phyloP scores from a whole-genome alignment of 805 yeast species.

The Candida cerambycidarum region DNA sequence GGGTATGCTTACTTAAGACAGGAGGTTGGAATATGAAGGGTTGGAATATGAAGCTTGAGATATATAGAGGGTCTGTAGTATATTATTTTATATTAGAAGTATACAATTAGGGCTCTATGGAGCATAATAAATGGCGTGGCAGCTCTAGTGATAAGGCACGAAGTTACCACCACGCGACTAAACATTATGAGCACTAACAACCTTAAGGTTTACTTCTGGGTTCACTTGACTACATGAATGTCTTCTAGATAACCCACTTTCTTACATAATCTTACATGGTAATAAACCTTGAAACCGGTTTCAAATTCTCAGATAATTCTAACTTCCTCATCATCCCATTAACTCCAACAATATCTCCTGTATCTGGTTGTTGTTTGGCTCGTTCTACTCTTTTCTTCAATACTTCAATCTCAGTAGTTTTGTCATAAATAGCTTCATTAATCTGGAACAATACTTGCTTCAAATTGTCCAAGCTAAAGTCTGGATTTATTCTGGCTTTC shows the following conservation, averaged over 20 bases:
- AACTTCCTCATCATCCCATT: constrained; percentile 7
- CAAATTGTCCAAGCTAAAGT: constrained; percentile 22
- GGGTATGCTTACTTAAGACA: background rate
- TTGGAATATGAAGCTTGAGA: too few species aligned
- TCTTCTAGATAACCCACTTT: background rate
- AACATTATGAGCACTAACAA: too few species aligned
- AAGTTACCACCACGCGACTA: too few species aligned
- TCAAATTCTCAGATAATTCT: constrained; percentile 3
- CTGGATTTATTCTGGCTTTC: constrained; percentile 24
- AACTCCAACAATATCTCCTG: background rate
- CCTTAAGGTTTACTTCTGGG: too few species aligned
- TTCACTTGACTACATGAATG: too few species aligned
- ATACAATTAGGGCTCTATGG: too few species aligned
- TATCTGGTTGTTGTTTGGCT: background rate
- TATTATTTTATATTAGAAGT: too few species aligned
- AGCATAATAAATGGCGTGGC: too few species aligned
- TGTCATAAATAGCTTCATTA: constrained; percentile 19
- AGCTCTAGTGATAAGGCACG: too few species aligned
- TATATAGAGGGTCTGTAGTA: too few species aligned
- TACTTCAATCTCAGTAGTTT: constrained; percentile 5
- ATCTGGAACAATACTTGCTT: constrained; percentile 30
- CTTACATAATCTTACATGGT: background rate
- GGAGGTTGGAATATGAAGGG: too few species aligned
- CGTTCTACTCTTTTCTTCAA: background rate
- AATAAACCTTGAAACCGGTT: background rate